These are phyloP conservation scores for Botrytis byssoidea DNA, from an alignment of 2,329 filamentous ascomycete species.

Conservation along the genomic window DNA sequence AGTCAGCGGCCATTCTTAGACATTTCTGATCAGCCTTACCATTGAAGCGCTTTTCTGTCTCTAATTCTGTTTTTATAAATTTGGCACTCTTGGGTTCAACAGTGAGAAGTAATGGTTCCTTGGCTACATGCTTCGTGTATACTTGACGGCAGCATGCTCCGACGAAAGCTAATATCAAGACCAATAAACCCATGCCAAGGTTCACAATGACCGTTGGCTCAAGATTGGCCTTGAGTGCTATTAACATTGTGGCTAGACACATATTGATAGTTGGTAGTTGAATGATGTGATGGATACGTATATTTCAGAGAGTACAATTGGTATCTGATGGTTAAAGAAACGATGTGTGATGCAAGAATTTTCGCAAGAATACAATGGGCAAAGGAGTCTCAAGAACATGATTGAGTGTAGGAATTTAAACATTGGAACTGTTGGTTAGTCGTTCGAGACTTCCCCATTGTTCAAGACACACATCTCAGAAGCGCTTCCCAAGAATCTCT, in stretches of 20 bases:
- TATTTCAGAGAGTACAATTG: background rate
- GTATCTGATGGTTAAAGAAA: background rate
- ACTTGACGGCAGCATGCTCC: constrained; percentile 1
- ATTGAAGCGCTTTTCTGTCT: background rate
- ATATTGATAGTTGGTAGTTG: background rate
- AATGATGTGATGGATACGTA: background rate
- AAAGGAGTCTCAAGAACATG: background rate
- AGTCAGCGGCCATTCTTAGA: background rate
- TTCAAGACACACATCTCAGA: background rate
- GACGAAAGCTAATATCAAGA: constrained; percentile 10
- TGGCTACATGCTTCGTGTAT: background rate
- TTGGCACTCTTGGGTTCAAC: background rate
- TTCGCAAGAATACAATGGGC: background rate
- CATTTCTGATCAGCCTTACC: background rate
- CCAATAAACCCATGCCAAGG: constrained; percentile 13
- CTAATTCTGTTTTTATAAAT: background rate
- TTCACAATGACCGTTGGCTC: background rate
- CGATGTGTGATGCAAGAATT: background rate
- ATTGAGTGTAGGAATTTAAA: background rate
- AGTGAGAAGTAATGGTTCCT: constrained; percentile 13
- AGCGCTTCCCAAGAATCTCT: background rate
- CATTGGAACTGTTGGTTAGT: background rate
- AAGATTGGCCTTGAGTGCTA: constrained; percentile 2
- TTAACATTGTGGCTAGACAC: constrained; percentile 11
- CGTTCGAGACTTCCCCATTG: background rate